Base-by-base conservation (phyloP, 1,139 yeast genomes). In the Debaryomyces udenii region DNA sequence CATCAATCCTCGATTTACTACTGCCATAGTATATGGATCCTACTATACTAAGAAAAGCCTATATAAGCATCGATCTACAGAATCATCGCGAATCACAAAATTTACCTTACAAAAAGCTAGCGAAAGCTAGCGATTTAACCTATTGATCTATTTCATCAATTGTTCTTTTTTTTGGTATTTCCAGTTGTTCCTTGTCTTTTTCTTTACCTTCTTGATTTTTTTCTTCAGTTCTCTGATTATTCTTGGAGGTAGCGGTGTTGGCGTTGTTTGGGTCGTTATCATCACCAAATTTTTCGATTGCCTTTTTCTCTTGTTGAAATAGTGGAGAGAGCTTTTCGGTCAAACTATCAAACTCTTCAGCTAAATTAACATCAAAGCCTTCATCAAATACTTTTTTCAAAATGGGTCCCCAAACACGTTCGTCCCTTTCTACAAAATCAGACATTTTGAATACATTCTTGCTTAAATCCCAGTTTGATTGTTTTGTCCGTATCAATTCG, bases 401-500 rank as follows among this genome's bases (percentile, higher is more conserved):
- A 0, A 82, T 88, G 3, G 74, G 73, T 1, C 81, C 83, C 96
- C 96, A 89, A 1, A 81, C 70, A 33, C 72, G 72, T 42, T 80
- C 81, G 40, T 75, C 76, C 24, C 74, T 66, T 2, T 78, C 72
- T 24, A 73, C 74, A 52, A 90, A 84, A 56, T 86, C 93, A 34
- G 73, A 76, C 27, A 86, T 46, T 26, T 74, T 76, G 57, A 93
- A 84, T 2, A 83, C 91, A 55, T 86, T 86, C 48, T 78, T 78
- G 1, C 77, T 82, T 40, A 91, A 62, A 31, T 77, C 79, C 96
- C 96, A 93, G 34, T 86, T 85, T 2, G 90, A 89, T 61, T 93
- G 99, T 41, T 78, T 74, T 7, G 68, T 59, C 54, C 99, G 77
- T 6, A 81, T 77, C 42, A 94, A 76, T 49, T 82, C 83, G 7